Evolutionary conservation across 805 yeast genomes (phyloP).

Genomic region (Suhomyces sp.): DNA sequence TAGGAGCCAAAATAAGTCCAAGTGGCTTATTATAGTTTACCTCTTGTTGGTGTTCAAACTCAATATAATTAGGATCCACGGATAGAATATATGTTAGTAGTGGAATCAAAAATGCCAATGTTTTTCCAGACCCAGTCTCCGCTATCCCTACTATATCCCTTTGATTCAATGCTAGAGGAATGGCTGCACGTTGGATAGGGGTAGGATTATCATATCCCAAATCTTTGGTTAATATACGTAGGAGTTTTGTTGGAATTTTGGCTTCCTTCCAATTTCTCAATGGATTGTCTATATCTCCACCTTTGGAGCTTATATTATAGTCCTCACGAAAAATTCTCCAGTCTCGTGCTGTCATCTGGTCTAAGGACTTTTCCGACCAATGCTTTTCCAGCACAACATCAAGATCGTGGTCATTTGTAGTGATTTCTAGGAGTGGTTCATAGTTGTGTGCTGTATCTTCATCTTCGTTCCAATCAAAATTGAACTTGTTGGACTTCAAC

Average conservation of each 20-base stretch:
- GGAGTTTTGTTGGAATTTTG: constrained; percentile 37
- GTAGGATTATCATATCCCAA: constrained; percentile 69
- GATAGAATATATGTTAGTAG: constrained; percentile 51
- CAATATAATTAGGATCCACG: constrained; percentile 33
- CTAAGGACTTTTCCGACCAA: constrained; percentile 70
- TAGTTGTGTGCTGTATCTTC: constrained; percentile 62
- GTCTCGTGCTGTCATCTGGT: constrained; percentile 74
- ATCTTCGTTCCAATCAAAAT: constrained; percentile 65
- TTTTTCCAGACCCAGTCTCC: constrained; percentile 95
- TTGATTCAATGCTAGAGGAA: constrained; percentile 62
- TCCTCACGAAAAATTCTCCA: constrained; percentile 89
- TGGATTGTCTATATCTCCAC: constrained; percentile 50
- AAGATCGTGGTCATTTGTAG: constrained; percentile 1
- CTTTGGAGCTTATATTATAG: constrained; percentile 59
- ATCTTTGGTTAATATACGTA: constrained; percentile 30
- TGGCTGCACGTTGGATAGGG: constrained; percentile 86
- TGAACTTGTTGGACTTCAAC: constrained; percentile 40
- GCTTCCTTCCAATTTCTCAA: constrained; percentile 75
- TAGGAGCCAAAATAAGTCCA: constrained; percentile 81
- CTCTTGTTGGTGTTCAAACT: constrained; percentile 44
- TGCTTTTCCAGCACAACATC: constrained; percentile 29
- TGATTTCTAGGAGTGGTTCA: constrained; percentile 37
- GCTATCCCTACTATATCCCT: constrained; percentile 87
- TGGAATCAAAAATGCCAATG: constrained; percentile 80
- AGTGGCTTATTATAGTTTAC: constrained; percentile 63